Conservation (phyloP, 1,284 basidiomycete genomes). For the Athelia sp. region DNA sequence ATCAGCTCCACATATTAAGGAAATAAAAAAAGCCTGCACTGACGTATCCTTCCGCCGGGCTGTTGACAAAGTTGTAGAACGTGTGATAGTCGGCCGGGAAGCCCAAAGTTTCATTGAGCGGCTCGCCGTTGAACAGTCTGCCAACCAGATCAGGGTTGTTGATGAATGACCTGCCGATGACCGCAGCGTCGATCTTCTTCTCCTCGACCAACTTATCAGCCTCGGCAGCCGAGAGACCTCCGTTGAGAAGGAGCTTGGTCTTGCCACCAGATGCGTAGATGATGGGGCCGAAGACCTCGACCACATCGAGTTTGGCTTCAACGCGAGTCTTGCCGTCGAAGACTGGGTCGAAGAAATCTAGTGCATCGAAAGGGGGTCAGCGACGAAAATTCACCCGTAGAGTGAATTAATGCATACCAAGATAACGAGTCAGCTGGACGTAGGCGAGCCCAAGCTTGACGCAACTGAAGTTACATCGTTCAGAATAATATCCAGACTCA, state of each 20-base stretch:
- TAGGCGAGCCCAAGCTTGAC: conserved; percentile 11
- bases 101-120: conserved; percentile 26
- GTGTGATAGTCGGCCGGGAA: not conserved
- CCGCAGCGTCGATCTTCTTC: conserved; percentile 17
- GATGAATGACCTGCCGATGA: conserved; percentile 19
- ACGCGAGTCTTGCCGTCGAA: conserved; percentile 15
- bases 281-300: conserved; percentile 17
- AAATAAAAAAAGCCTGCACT: too few species aligned
- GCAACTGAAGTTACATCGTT: conserved; percentile 1
- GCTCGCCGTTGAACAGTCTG: conserved; percentile 15
- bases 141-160: conserved; percentile 20
- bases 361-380: too few species aligned
- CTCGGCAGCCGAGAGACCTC: conserved; percentile 15
- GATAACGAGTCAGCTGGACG: conserved; percentile 13
- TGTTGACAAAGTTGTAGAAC: not conserved
- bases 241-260: conserved; percentile 15
- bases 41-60: too few species aligned
- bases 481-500: not conserved
- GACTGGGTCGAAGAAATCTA: conserved; percentile 8
- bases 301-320: conserved; percentile 17
- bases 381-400: too few species aligned
- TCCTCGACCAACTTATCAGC: conserved; percentile 15
- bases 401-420: too few species aligned
- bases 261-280: conserved; percentile 10
- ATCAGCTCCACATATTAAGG: too few species aligned